These are phyloP conservation scores for Euphorbia tirucalli DNA, from an alignment of 345 rosid genomes.

Conservation along the genomic window DNA sequence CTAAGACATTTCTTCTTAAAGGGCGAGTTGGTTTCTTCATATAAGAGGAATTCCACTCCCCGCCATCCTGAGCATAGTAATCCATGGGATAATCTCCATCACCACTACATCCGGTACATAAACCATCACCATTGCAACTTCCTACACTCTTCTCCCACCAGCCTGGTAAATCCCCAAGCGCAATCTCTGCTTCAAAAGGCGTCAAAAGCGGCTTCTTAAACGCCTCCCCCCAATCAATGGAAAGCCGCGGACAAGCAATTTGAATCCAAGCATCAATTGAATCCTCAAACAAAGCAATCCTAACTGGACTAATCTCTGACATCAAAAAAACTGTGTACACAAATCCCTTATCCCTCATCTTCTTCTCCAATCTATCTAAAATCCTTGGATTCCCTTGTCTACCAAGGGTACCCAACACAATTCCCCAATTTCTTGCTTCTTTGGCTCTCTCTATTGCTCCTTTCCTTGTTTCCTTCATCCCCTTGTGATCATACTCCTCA, in stretches of 20 bases:
- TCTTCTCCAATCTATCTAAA: constrained; percentile 71
- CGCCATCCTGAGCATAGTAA: constrained; percentile 94
- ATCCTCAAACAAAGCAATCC: constrained; percentile 79
- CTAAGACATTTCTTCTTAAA: constrained; percentile 6
- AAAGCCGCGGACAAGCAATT: constrained; percentile 89
- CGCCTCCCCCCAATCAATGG: constrained; percentile 97
- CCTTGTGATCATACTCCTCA: constrained; percentile 91
- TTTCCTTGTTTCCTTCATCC: constrained; percentile 78
- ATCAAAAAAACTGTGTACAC: constrained; percentile 62
- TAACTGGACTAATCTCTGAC: constrained; percentile 78
- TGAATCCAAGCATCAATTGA: constrained; percentile 93
- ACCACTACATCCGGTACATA: constrained; percentile 35
- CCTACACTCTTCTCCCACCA: constrained; percentile 70
- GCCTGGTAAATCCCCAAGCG: constrained; percentile 60
- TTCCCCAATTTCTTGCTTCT: constrained; percentile 61
- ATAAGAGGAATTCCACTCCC: constrained; percentile 91
- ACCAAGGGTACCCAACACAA: constrained; percentile 88
- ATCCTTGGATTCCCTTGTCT: constrained; percentile 91
- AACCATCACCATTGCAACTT: constrained; percentile 24
- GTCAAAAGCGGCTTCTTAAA: constrained; percentile 77
- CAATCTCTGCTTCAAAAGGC: constrained; percentile 88
- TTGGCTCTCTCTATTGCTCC: constrained; percentile 51
- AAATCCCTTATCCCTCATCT: constrained; percentile 62
- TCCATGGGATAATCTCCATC: constrained; percentile 88
- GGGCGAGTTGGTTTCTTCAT: constrained; percentile 59